Conservation (phyloP, 2,329 filamentous ascomycete species). For the Parascedosporium putredinis region DNA sequence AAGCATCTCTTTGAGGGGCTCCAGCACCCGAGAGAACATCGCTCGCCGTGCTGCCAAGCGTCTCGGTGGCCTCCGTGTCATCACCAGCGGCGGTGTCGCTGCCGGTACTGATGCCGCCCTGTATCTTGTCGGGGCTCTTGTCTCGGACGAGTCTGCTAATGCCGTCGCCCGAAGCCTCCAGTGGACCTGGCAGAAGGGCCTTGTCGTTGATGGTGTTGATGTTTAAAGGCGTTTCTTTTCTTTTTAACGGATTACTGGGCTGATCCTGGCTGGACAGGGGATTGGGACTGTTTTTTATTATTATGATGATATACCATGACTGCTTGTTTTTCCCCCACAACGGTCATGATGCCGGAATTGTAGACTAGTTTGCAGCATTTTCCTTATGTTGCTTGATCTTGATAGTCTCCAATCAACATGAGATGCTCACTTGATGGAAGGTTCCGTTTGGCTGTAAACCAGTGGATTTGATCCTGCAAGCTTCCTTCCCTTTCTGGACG, state of each 20-base stretch:
- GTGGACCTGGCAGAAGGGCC: slow-evolving; percentile 77
- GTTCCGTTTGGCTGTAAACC: no score
- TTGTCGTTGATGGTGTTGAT: slow-evolving; percentile 76
- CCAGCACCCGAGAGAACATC: slow-evolving; percentile 67
- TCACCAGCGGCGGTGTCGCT: slow-evolving; percentile 70
- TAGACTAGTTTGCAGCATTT: neutral
- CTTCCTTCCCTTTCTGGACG: neutral
- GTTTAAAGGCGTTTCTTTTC: no score
- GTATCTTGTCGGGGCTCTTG: slow-evolving; percentile 76
- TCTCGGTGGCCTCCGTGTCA: slow-evolving; percentile 58
- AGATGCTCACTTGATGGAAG: no score
- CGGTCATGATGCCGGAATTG: neutral
- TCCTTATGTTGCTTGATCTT: no score
- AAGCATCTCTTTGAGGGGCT: slow-evolving; percentile 70
- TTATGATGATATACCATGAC: neutral
- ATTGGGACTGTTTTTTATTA: neutral
- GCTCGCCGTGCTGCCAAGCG: slow-evolving; percentile 67
- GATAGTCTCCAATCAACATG: no score
- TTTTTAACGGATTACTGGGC: neutral
- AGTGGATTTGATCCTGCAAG: no score
- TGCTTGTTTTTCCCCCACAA: neutral
- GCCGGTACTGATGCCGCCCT: slow-evolving; percentile 74
- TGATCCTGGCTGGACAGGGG: neutral
- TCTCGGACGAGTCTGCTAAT: slow-evolving; percentile 64
- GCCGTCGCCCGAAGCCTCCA: slow-evolving; percentile 69